Evolutionary conservation across 768 basidiomycete species (phyloP), one percentile per base, ranked within the genome.

Genomic region (Clathrus columnatus): DNA sequence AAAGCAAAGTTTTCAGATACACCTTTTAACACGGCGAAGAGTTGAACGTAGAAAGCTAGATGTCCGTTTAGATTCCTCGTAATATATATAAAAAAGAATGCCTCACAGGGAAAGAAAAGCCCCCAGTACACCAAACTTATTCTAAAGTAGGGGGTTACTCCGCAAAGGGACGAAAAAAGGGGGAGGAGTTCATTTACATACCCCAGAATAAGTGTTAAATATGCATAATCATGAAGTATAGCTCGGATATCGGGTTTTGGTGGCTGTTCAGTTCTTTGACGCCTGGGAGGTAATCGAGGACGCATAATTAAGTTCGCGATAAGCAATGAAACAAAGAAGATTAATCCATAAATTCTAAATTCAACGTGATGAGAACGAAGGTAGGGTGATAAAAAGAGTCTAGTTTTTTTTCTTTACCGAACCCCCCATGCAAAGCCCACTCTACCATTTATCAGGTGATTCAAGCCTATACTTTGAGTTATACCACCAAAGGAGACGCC

Each of bases 381-480:
- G 6, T 32, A 32, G 30, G 30, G 30, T n/a, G n/a, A n/a, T n/a
- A n/a, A n/a, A n/a, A n/a, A n/a, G n/a, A n/a, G n/a, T n/a, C n/a
- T n/a, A 36, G 7, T 8, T 4, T 8, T 11, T 36, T 2, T 14
- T 36, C 4, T n/a, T 14, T 36, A 36, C 47, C 52, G 42, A 7
- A 54, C 52, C 26, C 52, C 42, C 52, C 52, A 54, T 2, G 36
- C 52, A 43, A 54, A 54, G 8, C 52, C 52, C 5, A 27, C 52
- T 14, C 26, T 27, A n/a, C 20, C 47, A 48, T 48, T 48, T 28
- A 64, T 50, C 58, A 68, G 21, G 61, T 59, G 32, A 62, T 54
- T 68, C 66, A 57, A 74, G 69, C 68, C 65, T 61, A 70, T 67
- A 2, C 67, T 66, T 46, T 67, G 61, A 32, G 60, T 29, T 43